Evolutionary conservation across 352 stramenopile species (phyloP).

Genomic region (Globisporangium spiculum): DNA sequence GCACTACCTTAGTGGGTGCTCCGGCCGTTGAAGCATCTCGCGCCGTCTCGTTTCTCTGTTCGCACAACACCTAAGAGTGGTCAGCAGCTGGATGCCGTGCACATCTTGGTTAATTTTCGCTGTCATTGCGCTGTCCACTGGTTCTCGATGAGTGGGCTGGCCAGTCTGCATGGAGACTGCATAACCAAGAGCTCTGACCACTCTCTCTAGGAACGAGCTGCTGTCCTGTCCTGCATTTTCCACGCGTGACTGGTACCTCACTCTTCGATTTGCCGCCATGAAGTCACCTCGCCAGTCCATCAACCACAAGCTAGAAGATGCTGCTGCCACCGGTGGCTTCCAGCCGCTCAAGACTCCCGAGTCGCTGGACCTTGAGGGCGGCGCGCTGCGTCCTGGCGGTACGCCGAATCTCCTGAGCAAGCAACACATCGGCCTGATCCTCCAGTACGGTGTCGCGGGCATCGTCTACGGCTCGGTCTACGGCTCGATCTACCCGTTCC

Average conservation of each 20-base stretch:
- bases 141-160: not conserved
- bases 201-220: not conserved
- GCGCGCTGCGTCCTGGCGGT: slow-evolving; percentile 18
- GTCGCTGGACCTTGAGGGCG: slow-evolving; percentile 11
- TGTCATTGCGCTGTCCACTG: not conserved
- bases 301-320: not conserved
- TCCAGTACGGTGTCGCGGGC: slow-evolving; percentile 26
- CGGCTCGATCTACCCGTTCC: slow-evolving; percentile 14
- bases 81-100: not conserved
- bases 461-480: slow-evolving; percentile 23
- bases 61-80: not conserved
- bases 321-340: not conserved
- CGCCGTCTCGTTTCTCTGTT: not conserved
- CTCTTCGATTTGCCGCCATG: slow-evolving; percentile 4
- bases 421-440: slow-evolving; percentile 22
- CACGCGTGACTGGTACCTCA: not conserved
- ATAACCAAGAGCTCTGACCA: not conserved
- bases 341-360: slow-evolving; percentile 13
- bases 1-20: not conserved
- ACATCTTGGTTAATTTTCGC: not conserved
- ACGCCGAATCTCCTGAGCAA: slow-evolving; percentile 19
- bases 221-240: not conserved
- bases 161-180: too few relatives aligned
- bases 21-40: not conserved
- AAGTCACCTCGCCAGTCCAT: not conserved